Base-by-base conservation (phyloP, 73 alveolate species). In the Blepharisma stoltei region DNA sequence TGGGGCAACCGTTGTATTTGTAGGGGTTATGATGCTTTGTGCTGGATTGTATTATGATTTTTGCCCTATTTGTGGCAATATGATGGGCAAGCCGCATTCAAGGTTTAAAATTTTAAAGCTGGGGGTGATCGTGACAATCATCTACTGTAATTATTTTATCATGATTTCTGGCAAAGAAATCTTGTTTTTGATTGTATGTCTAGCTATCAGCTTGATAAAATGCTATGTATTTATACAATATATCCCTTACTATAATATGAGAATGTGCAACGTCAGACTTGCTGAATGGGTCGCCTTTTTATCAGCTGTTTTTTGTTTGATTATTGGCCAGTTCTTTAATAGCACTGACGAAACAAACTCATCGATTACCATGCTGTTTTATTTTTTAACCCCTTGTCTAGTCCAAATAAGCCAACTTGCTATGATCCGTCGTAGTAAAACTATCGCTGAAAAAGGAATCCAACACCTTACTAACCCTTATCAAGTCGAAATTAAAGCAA, bases 301-400 rank as follows among this genome's bases (percentile, higher is more conserved):
- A 14, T 50, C 65, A 50, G 65, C 65, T 14, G 65, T 50, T 11
- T 50, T 50, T 50, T 50, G 65, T 4, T 14, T 50, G 65, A 14
- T 50, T 11, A 50, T 50, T 18, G 65, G 65, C n/a, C 27, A 50
- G 21, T 50, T 50, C 21, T 50, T 50, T 18, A 50, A 50, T 14
- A 50, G 65, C 21, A 50, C 65, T 50, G 65, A 50, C 65, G 27
- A 50, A 18, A 14, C 65, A 50, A 50, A 50, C 65, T 50, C 65
- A 1, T 50, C 65, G 4, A 18, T 50, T 14, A 50, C 65, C n/a
- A 50, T 50, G 65, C 65, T 50, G 0, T 50, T 50, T 50, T 50
- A 50, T 18, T 50, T 50, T 18, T 18, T 50, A 50, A 50, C 65
- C 2, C 65, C 65, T 18, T 50, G 65, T 18, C 65, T 50, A 50